Base-by-base conservation (phyloP, 2,329 filamentous ascomycete species). In the Xylaria sp. region DNA sequence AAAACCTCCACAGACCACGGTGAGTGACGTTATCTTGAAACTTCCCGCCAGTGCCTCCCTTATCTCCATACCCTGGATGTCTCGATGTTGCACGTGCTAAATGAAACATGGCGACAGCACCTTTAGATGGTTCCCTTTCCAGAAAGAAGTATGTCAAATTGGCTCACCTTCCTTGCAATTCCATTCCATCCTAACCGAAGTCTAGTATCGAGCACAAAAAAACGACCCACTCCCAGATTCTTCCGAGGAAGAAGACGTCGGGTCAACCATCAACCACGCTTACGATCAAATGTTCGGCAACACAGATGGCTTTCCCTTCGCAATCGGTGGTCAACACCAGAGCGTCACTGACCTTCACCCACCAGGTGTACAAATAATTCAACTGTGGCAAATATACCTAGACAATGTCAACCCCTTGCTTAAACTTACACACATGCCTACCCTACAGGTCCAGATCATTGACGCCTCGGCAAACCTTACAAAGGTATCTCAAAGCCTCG, bases 381-480 rank as follows among this genome's bases (percentile, higher is more conserved):
- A 88, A 71, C 81, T 91, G 21, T 93, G 91, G 90, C 90, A 92
- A 78, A 84, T 88, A 18, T 93, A 91, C 75, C 84, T 92, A 50
- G 86, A 89, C 70, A 92, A 92, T 73, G 87, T 92, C 72, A 89
- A 92, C 72, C 89, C 90, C 0, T 76, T 93, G 5, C 82, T 92
- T 55, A 92, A 92, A 74, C 83, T 92, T 65, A 90, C 88, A 0
- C 91, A 93, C 74, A 86, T 88, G 0, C 89, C 90, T 0, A 91
- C 86, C 1, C 80, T 92, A 0, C 90, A 92, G 75, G 82, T 81
- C n/a, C 85, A 86, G 61, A 85, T 93, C 47, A 86, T 92, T 60
- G 87, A 90, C 66, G 89, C 89, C 8, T 85, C 85, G 42, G 84
- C 85, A 2, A 84, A 88, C 61, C 76, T 88, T 5, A 80, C 84